A percentile compares a stretch with the other conserved stretches of the same genome.
phyloP scores from a whole-genome alignment of 1,139 yeast genomes.

The Arxiozyma bovina region DNA sequence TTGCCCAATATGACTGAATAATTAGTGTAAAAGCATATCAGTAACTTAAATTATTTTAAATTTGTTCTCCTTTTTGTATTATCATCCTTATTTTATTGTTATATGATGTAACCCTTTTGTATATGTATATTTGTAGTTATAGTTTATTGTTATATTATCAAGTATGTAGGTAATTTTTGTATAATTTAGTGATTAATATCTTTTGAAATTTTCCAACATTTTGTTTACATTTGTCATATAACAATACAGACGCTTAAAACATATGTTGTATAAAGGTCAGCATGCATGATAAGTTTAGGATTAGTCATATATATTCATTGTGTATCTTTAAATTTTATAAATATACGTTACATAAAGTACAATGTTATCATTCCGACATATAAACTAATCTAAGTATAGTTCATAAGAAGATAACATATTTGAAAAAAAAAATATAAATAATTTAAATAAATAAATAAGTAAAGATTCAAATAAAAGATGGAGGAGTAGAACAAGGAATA shows the following conservation, averaged over 20 bases:
- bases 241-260: too few relatives aligned
- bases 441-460: too few relatives aligned
- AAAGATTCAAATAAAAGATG: not conserved
- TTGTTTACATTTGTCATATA: too few relatives aligned
- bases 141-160: not conserved
- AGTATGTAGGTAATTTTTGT: not conserved
- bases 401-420: not conserved
- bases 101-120: not conserved
- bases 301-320: too few relatives aligned
- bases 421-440: too few relatives aligned
- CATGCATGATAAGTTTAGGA: too few relatives aligned
- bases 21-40: not conserved
- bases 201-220: too few relatives aligned
- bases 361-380: not conserved
- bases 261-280: too few relatives aligned
- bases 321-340: too few relatives aligned
- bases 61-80: not conserved
- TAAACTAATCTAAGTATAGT: too few relatives aligned
- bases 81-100: not conserved
- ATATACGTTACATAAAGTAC: not conserved
- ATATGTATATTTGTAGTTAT: not conserved
- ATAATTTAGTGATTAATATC: not conserved
- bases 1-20: constrained; percentile 10
- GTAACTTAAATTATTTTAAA: not conserved
- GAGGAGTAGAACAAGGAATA: not conserved